Evolutionary conservation across 257 asterid genomes (phyloP).

Genomic region (Fraxinus anomala): DNA sequence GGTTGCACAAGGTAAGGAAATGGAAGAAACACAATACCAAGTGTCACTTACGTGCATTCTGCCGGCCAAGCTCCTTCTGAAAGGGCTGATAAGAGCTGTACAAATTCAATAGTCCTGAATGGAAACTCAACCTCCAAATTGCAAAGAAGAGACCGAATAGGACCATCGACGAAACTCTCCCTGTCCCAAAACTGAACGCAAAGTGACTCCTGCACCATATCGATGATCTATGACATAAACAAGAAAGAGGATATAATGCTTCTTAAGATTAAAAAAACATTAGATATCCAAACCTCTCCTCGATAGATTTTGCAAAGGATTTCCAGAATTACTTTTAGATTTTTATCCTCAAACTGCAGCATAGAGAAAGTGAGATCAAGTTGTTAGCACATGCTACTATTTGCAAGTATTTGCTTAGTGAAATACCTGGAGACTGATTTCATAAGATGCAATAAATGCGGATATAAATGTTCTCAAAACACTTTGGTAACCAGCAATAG

Average conservation of each 20-base stretch:
- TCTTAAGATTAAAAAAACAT: constrained; percentile 18
- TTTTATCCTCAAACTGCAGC: constrained; percentile 72
- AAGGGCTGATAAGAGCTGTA: constrained; percentile 75
- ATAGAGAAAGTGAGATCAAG: constrained; percentile 27
- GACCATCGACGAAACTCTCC: constrained; percentile 89
- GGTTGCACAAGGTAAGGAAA: not conserved
- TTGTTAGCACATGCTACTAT: constrained; percentile 25
- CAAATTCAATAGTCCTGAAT: constrained; percentile 59
- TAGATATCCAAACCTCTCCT: constrained; percentile 76
- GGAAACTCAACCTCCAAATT: constrained; percentile 94
- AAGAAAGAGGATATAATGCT: constrained; percentile 16
- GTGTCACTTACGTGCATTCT: constrained; percentile 85
- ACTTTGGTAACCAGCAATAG: constrained; percentile 73
- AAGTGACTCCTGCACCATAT: constrained; percentile 76
- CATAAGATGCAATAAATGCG: constrained; percentile 87
- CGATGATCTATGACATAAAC: constrained; percentile 28
- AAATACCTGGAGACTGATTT: constrained; percentile 84
- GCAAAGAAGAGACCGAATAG: constrained; percentile 86
- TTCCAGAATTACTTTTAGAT: constrained; percentile 73
- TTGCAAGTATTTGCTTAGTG: constrained; percentile 13
- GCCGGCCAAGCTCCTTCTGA: constrained; percentile 94
- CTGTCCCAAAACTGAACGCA: constrained; percentile 94
- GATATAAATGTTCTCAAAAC: constrained; percentile 85
- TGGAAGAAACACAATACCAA: constrained; percentile 20
- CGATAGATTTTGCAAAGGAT: constrained; percentile 78